Evolutionary conservation across 2,329 filamentous ascomycete species (phyloP).

Genomic region (Hymenotorrendiella dingleyae): DNA sequence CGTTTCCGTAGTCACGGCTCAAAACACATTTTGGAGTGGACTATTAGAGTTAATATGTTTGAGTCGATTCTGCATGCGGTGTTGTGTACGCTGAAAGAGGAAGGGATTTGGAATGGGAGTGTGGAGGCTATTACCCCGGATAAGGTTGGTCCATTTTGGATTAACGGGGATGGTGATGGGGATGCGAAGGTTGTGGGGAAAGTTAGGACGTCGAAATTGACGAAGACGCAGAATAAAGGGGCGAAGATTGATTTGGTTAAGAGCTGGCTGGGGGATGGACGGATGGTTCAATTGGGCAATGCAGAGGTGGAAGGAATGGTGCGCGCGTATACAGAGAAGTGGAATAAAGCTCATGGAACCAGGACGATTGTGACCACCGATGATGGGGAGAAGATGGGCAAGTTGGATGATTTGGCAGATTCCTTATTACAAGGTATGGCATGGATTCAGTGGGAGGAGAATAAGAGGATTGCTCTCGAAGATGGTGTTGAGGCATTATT

Average conservation of each 20-base stretch:
- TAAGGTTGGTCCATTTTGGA: constrained; percentile 51
- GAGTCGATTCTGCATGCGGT: constrained; percentile 76
- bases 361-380: constrained; percentile 24
- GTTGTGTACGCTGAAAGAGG: constrained; percentile 48
- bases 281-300: constrained; percentile 28
- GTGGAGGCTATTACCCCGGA: constrained; percentile 48
- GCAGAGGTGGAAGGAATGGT: constrained; percentile 33
- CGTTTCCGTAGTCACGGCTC: constrained; percentile 58
- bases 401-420: constrained; percentile 78
- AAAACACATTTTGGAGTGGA: constrained; percentile 72
- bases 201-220: constrained; percentile 36
- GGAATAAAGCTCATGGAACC: constrained; percentile 22
- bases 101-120: constrained; percentile 37
- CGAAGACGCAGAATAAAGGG: constrained; percentile 42
- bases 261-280: constrained; percentile 40
- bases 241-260: constrained; percentile 59
- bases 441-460: constrained; percentile 70
- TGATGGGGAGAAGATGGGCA: constrained; percentile 36
- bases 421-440: constrained; percentile 71
- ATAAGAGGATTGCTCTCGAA: constrained; percentile 35
- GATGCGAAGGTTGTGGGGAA: constrained; percentile 22
- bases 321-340: constrained; percentile 32
- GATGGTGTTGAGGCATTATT: constrained; percentile 30
- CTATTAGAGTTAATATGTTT: constrained; percentile 72
- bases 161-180: constrained; percentile 29